These are phyloP conservation scores for Heterobasidion irregulare DNA, from an alignment of 1,284 basidiomycete species.

Conservation along the genomic window DNA sequence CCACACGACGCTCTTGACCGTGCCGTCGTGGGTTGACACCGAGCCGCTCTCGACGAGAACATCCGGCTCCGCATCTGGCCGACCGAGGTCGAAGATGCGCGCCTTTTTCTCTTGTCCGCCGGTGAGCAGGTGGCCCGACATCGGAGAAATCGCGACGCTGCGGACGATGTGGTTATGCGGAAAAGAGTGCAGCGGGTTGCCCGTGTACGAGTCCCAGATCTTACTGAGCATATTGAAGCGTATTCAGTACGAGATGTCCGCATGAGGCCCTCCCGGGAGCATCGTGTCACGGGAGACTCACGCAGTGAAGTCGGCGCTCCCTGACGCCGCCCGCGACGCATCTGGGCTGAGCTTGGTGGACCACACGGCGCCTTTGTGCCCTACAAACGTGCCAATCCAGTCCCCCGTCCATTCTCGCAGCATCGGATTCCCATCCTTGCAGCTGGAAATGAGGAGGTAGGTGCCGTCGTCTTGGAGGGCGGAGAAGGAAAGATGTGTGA, in stretches of 20 bases:
- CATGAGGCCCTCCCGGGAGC: not conserved
- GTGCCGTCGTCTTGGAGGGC: constrained; percentile 74
- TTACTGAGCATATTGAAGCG: constrained; percentile 48
- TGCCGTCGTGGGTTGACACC: constrained; percentile 79
- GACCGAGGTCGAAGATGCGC: constrained; percentile 83
- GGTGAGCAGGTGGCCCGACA: constrained; percentile 67
- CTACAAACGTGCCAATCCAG: constrained; percentile 98
- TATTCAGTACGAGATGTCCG: not conserved
- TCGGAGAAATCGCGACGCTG: constrained; percentile 79
- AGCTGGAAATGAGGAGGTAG: constrained; percentile 87
- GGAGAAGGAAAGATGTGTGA: constrained; percentile 92
- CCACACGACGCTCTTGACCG: constrained; percentile 90
- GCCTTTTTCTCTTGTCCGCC: constrained; percentile 98
- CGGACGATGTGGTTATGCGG: constrained; percentile 98
- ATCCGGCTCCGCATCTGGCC: constrained; percentile 83
- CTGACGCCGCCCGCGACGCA: constrained; percentile 82
- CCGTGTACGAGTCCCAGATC: constrained; percentile 96
- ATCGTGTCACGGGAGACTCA: constrained; percentile 31
- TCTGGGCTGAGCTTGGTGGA: constrained; percentile 89
- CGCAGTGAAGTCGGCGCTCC: constrained; percentile 97
- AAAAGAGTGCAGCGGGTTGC: constrained; percentile 83
- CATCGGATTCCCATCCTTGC: constrained; percentile 97
- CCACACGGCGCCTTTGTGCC: constrained; percentile 99
- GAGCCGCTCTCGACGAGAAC: constrained; percentile 54
- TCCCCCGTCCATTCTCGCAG: constrained; percentile 95